Base-by-base conservation (phyloP, 23 red algal species). In the Agarophyton chilense region DNA sequence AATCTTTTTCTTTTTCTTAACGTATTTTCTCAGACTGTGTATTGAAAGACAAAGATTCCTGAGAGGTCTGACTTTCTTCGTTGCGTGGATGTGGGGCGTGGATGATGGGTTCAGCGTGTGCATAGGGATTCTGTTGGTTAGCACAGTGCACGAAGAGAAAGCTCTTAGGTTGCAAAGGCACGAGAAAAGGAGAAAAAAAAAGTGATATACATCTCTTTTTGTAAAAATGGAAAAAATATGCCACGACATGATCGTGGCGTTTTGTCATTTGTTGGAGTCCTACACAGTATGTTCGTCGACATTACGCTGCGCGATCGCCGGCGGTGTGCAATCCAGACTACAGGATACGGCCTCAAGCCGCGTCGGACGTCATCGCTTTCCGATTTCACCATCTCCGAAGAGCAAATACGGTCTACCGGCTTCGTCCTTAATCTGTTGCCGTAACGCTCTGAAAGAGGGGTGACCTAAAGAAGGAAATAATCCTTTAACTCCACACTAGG, bases 341-440 rank as follows among this genome's bases (percentile, higher is more conserved):
- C n/a, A n/a, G n/a, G n/a, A n/a, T n/a, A n/a, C n/a, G n/a, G n/a
- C n/a, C n/a, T n/a, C n/a, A n/a, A n/a, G n/a, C n/a, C n/a, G n/a
- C n/a, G n/a, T n/a, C n/a, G n/a, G n/a, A n/a, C n/a, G n/a, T n/a
- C n/a, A n/a, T n/a, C n/a, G n/a, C n/a, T n/a, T n/a, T n/a, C n/a
- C n/a, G 12, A 55, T 14, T 14, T 55, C 60, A 29, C 60, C 60
- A 29, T 36, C 60, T 65, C 60, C 4, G 31, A 36, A 38, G 85
- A 43, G 31, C 32, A 65, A 89, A 89, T 91, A 91, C 88, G 88
- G 77, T 70, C 77, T 75, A 91, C 88, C 77, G 88, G 88, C 88
- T 46, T 62, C 19, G 88, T 74, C 88, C 88, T 91, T 91, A 81
- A 91, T 82, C 77, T 81, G 88, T 91, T 75, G 47, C 77, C 88